Conservation (phyloP, 1,284 basidiomycete genomes). For the Puccinia sorghi region DNA sequence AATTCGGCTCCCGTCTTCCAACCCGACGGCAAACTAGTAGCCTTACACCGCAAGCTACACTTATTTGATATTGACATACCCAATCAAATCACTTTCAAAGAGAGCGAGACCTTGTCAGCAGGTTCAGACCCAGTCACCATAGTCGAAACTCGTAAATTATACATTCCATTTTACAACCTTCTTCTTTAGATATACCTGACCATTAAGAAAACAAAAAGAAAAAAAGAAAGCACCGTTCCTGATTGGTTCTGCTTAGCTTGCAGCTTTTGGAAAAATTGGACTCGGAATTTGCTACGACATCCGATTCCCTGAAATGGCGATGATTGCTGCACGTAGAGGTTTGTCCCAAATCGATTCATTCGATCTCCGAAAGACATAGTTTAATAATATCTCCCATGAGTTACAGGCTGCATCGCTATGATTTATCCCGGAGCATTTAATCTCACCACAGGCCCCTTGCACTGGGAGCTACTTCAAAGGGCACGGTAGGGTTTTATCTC, state of each 20-base stretch:
- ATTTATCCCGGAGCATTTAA: slow-evolving; percentile 92
- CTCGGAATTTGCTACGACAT: slow-evolving; percentile 70
- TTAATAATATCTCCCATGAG: slow-evolving; percentile 9
- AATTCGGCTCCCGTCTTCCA: slow-evolving; percentile 91
- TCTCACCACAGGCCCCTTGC: slow-evolving; percentile 85
- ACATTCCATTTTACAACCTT: slow-evolving; percentile 14
- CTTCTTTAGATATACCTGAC: slow-evolving; percentile 21
- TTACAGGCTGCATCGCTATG: slow-evolving; percentile 77
- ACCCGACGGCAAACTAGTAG: slow-evolving; percentile 81
- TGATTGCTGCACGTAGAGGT: slow-evolving; percentile 86
- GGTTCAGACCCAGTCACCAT: slow-evolving; percentile 71
- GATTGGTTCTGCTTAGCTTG: slow-evolving; percentile 2
- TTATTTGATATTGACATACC: slow-evolving; percentile 98
- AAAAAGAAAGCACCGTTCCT: not conserved
- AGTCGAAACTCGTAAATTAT: slow-evolving; percentile 76
- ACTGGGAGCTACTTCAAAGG: slow-evolving; percentile 91
- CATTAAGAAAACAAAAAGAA: not conserved
- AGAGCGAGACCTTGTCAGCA: slow-evolving; percentile 86
- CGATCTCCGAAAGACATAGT: slow-evolving; percentile 2
- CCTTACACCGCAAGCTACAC: slow-evolving; percentile 89
- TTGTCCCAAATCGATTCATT: slow-evolving; percentile 39
- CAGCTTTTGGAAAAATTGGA: slow-evolving; percentile 84
- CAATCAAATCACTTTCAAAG: slow-evolving; percentile 96
- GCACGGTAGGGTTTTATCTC: slow-evolving; percentile 65
- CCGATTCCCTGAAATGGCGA: slow-evolving; percentile 91